Evolutionary conservation across 176 grass and related monocot genomes (phyloP).

Genomic region (Olyra latifolia): DNA sequence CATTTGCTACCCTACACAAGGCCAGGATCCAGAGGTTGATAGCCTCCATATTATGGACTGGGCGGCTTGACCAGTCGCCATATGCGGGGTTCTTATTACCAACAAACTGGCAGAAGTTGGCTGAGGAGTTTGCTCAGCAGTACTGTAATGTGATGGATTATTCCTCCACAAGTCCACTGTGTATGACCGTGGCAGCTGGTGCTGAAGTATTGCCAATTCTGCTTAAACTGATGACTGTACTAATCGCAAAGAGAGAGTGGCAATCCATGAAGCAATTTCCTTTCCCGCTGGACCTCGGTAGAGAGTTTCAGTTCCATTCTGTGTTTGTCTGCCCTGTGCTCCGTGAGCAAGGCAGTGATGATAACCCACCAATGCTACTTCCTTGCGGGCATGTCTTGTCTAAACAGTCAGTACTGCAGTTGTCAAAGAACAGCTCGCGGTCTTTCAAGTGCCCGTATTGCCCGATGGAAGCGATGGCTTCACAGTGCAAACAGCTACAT

Average conservation of each 20-base stretch:
- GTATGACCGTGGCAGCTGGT: conserved; percentile 28
- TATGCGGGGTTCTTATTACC: conserved; percentile 39
- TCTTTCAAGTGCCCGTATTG: conserved; percentile 50
- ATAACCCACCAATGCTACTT: conserved; percentile 53
- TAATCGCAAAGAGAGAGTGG: conserved; percentile 40
- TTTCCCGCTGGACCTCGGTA: conserved; percentile 36
- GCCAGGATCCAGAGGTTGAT: conserved; percentile 36
- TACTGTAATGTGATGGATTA: conserved; percentile 38
- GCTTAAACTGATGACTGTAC: conserved; percentile 38
- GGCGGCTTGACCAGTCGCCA: conserved; percentile 39
- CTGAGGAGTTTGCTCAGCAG: conserved; percentile 31
- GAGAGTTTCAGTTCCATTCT: conserved; percentile 46
- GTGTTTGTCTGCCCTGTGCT: conserved; percentile 50
- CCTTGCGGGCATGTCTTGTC: conserved; percentile 49
- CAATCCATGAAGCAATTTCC: conserved; percentile 44
- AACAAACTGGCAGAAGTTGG: conserved; percentile 33
- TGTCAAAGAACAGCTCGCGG: conserved; percentile 38
- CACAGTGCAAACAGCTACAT: conserved; percentile 40
- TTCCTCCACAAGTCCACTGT: conserved; percentile 33
- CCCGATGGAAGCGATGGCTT: conserved; percentile 5
- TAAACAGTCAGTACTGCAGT: conserved; percentile 40
- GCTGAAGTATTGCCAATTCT: conserved; percentile 40
- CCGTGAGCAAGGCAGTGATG: conserved; percentile 41
- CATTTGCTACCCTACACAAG: conserved; percentile 33
- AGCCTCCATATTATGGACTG: conserved; percentile 41